phyloP scores from a whole-genome alignment of 352 stramenopile genomes.

The Elongisporangium undulatum region DNA sequence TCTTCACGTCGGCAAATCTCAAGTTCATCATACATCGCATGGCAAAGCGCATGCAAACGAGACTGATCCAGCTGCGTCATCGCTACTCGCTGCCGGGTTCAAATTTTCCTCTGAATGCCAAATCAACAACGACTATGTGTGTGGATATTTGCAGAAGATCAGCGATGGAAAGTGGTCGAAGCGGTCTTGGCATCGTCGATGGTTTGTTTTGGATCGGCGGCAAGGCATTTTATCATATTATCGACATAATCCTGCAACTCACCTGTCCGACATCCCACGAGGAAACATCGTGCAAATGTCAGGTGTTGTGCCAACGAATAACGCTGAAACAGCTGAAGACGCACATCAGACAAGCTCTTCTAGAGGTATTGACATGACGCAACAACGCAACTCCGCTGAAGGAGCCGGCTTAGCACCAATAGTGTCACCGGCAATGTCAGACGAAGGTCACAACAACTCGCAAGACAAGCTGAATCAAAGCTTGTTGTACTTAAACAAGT shows the following conservation, averaged over 20 bases:
- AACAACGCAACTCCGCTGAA: conserved; percentile 2
- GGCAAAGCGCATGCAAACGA: conserved; percentile 10
- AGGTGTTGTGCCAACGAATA: background rate
- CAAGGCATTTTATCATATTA: conserved; percentile 79
- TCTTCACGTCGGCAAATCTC: conserved; percentile 59
- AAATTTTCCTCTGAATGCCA: conserved; percentile 75
- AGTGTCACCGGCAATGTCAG: background rate
- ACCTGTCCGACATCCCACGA: conserved; percentile 47
- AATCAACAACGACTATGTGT: conserved; percentile 77
- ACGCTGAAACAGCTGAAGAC: background rate
- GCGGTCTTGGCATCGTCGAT: conserved; percentile 77
- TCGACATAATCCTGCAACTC: conserved; percentile 69
- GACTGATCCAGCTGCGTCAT: conserved; percentile 20
- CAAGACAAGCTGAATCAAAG: conserved; percentile 34
- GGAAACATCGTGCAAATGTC: conserved; percentile 73
- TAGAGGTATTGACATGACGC: background rate
- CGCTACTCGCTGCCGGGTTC: conserved; percentile 43
- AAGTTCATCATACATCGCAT: conserved; percentile 15
- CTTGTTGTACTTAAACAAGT: conserved; percentile 70
- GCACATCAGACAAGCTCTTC: background rate
- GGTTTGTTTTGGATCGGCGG: conserved; percentile 81
- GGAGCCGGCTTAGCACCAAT: background rate
- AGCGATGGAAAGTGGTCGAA: conserved; percentile 84
- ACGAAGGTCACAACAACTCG: background rate
- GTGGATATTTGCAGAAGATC: conserved; percentile 82